Evolutionary conservation across 208 protist genomes (phyloP), one percentile per base, ranked within the genome.

Genomic region (Trypanosoma boissoni): DNA sequence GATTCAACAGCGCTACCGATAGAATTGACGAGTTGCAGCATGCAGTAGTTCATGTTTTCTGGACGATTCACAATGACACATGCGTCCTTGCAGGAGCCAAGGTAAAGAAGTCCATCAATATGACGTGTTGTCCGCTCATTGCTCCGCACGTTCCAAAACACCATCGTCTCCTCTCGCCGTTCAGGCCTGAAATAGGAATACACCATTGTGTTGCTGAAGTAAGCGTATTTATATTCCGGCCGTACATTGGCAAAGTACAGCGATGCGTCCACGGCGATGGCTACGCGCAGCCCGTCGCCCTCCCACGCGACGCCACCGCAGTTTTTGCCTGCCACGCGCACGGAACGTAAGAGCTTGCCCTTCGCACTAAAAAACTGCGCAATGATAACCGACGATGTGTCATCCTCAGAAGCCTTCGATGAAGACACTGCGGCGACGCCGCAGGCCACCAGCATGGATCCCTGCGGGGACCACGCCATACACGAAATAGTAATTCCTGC

Each of bases 181-280:
- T 98, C 96, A 2, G 89, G 72, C 23, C 86, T 70, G 34, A 71
- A 86, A 70, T 93, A 99, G 37, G 91, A 53, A 61, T 92, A 98
- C 14, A 98, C 95, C 16, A 97, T 43, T 2, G 94, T 98, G 27
- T 94, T 86, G 29, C 77, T 76, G 60, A 97, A 95, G 83, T 95
- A 97, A 41, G 82, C 83, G 84, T 97, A 98, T 64, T 90, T 94
- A 73, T 99, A 98, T 26, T 90, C 74, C n/a, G 92, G 92, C 6
- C 97, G 88, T 18, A 99, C 91, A 60, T 97, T 98, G 27, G 96
- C 96, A 76, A 99, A 98, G 86, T 97, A 99, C 21, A 99, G 75
- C 59, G 88, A 96, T 10, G 88, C 90, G 56, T 98, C 97, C 29
- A 98, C 87, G 20, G 95, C 95, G 27, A 98, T 72, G 53, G 93